phyloP scores from a whole-genome alignment of 768 basidiomycete genomes.

The Boletus pseudopeckii region DNA sequence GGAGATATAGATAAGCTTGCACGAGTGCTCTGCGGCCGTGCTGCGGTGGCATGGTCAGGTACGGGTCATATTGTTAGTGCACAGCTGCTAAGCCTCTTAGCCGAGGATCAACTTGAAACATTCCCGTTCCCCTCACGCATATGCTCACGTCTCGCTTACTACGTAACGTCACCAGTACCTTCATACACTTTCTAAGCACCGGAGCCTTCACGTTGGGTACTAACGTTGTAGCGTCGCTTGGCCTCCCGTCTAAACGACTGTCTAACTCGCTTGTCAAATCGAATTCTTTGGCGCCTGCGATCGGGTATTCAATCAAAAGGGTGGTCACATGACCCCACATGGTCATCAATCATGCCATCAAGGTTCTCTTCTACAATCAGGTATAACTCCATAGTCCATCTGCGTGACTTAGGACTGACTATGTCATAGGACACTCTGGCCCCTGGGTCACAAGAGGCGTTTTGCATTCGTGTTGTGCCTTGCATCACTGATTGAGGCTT shows the following conservation, averaged over 20 bases:
- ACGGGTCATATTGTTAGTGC: background rate
- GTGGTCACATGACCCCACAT: background rate
- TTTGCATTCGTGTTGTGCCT: too few relatives aligned
- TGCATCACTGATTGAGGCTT: too few relatives aligned
- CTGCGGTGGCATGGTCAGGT: background rate
- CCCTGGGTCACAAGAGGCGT: too few relatives aligned
- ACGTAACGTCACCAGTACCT: slow-evolving; percentile 11
- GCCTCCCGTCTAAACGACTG: too few relatives aligned
- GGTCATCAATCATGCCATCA: background rate
- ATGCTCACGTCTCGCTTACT: slow-evolving; percentile 16
- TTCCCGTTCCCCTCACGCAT: background rate
- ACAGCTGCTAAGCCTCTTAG: background rate
- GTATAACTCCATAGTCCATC: background rate
- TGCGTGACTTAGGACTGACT: background rate
- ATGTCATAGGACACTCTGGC: too few relatives aligned
- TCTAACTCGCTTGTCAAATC: background rate
- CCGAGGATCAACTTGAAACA: slow-evolving; percentile 13
- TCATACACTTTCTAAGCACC: background rate
- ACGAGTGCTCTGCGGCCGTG: background rate
- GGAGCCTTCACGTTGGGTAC: too few relatives aligned
- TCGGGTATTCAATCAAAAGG: background rate
- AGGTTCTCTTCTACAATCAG: background rate
- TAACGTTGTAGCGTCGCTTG: too few relatives aligned
- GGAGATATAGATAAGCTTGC: background rate
- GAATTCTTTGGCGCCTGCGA: background rate